phyloP scores from a whole-genome alignment of 371 early-diverging fungal genomes.

The Dichotomocladium elegans region DNA sequence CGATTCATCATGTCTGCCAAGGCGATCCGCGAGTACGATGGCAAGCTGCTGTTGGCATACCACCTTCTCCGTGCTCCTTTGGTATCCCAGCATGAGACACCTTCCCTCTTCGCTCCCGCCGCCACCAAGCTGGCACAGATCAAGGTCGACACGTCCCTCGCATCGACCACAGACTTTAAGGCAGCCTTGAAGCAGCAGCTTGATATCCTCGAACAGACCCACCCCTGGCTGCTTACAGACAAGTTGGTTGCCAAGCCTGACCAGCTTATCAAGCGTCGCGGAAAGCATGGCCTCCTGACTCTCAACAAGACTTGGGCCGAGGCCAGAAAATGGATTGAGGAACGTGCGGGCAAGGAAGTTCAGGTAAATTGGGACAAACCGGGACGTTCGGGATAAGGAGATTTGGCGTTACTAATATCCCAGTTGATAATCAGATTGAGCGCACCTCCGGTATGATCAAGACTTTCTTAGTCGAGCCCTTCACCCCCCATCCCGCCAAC shows the following conservation, averaged over 20 bases:
- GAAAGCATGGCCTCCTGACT: constrained; percentile 91
- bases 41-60: constrained; percentile 90
- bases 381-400: no score
- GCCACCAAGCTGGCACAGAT: constrained; percentile 78
- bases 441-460: constrained; percentile 81
- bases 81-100: constrained; percentile 35
- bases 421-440: constrained; percentile 61
- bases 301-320: constrained; percentile 86
- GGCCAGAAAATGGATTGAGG: constrained; percentile 86
- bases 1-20: constrained; percentile 93
- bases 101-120: constrained; percentile 66
- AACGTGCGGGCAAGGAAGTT: constrained; percentile 81
- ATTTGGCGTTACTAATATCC: no score
- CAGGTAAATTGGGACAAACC: constrained; percentile 62
- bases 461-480: constrained; percentile 95
- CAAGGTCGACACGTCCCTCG: constrained; percentile 64
- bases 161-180: constrained; percentile 24
- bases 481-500: constrained; percentile 87
- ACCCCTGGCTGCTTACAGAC: constrained; percentile 83
- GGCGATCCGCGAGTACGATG: constrained; percentile 95
- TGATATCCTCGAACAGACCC: constrained; percentile 63
- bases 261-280: constrained; percentile 95
- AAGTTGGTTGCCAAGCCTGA: constrained; percentile 96
- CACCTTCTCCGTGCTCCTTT: constrained; percentile 77
- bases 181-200: constrained; percentile 60